These are phyloP conservation scores for Talaromyces islandicus DNA, from an alignment of 2,329 filamentous ascomycete genomes.

Conservation along the genomic window DNA sequence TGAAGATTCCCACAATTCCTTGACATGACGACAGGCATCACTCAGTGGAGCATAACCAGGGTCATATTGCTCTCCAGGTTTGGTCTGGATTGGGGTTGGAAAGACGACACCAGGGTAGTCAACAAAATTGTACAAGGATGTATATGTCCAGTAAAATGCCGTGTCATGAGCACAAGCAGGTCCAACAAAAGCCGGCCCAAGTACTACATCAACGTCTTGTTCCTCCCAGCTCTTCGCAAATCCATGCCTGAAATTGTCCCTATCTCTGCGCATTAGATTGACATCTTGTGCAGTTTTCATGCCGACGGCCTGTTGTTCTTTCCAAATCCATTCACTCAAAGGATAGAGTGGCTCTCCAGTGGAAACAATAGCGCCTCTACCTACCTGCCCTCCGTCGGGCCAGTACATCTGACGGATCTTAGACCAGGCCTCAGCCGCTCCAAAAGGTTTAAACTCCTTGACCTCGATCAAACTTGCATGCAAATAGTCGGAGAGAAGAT, in stretches of 20 bases:
- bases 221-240: slow-evolving; percentile 44
- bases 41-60: neutral
- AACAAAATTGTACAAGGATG: slow-evolving; percentile 61
- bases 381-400: slow-evolving; percentile 54
- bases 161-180: slow-evolving; percentile 49
- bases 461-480: too few species aligned
- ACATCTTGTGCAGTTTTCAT: neutral
- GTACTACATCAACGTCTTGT: slow-evolving; percentile 51
- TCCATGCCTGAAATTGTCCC: neutral
- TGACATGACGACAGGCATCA: neutral
- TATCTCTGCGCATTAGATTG: neutral
- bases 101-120: slow-evolving; percentile 61
- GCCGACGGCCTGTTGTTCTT: slow-evolving; percentile 27
- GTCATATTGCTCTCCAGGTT: slow-evolving; percentile 22
- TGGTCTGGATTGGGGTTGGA: slow-evolving; percentile 28
- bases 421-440: slow-evolving; percentile 42
- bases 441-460: slow-evolving; percentile 15
- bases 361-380: slow-evolving; percentile 43
- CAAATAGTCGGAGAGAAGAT: slow-evolving; percentile 13
- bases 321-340: slow-evolving; percentile 44
- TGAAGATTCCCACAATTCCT: neutral
- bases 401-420: slow-evolving; percentile 47
- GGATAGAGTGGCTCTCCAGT: slow-evolving; percentile 55
- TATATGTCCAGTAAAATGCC: slow-evolving; percentile 60
- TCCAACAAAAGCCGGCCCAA: slow-evolving; percentile 55